Conservation (phyloP, 2,329 filamentous ascomycete species). For the Pseudogymnoascus verrucosus region DNA sequence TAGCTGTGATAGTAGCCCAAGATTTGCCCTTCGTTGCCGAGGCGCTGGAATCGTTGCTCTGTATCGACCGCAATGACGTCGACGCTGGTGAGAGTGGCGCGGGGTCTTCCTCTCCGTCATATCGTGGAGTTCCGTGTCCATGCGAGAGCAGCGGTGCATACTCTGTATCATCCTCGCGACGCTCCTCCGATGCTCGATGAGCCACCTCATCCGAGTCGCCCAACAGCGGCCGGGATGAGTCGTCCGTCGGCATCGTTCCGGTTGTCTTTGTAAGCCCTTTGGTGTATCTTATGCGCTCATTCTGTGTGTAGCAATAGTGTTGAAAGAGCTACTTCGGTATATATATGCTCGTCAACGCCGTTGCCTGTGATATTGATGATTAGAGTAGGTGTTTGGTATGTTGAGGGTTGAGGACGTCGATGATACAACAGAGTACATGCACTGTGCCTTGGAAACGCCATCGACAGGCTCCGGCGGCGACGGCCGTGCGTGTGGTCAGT, state of each 20-base stretch:
- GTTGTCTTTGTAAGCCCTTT: neutral
- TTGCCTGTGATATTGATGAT: neutral
- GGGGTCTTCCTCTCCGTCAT: conserved; percentile 23
- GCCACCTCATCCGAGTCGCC: neutral
- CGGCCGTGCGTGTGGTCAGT: neutral
- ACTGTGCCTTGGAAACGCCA: conserved; percentile 5
- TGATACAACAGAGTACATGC: conserved; percentile 7
- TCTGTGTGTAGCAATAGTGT: neutral
- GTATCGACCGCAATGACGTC: conserved; percentile 28
- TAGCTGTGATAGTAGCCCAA: conserved; percentile 74
- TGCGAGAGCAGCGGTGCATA: neutral
- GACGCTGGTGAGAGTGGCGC: conserved; percentile 26
- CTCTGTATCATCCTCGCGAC: neutral
- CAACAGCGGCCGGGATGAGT: neutral
- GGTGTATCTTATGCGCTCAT: neutral
- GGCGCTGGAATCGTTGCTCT: conserved; percentile 22
- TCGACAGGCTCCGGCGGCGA: neutral
- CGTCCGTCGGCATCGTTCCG: neutral
- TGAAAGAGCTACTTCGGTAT: neutral
- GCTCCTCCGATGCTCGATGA: neutral
- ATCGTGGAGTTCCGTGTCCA: conserved; percentile 16
- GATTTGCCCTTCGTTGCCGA: conserved; percentile 36
- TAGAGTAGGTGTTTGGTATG: neutral
- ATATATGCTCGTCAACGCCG: neutral
- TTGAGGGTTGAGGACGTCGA: neutral